Conservation (phyloP, 106 monocot species). For the Platanthera zijinensis region DNA sequence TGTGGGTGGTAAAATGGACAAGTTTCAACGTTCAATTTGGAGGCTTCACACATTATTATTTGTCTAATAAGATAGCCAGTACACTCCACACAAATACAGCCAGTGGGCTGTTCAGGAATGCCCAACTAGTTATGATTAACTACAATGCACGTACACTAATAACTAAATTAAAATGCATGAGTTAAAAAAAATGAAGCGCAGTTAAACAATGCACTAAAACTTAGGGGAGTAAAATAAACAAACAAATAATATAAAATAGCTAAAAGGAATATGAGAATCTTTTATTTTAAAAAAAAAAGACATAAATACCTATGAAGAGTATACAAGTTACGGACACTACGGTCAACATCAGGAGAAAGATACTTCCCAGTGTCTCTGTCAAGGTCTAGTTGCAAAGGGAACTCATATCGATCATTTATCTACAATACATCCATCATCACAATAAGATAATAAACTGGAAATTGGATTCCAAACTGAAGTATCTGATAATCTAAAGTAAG, state of each 20-base stretch:
- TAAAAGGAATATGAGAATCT: background rate
- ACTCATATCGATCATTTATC: conserved; percentile 95
- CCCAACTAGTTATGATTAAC: no score
- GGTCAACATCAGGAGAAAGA: conserved; percentile 80
- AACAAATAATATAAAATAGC: background rate
- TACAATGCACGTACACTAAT: no score
- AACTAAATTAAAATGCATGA: no score
- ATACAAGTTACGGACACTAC: conserved; percentile 77
- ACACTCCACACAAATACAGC: no score
- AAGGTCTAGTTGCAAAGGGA: conserved; percentile 79
- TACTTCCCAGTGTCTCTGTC: conserved; percentile 80
- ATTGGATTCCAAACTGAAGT: background rate
- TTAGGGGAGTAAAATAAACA: background rate
- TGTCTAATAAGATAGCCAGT: no score
- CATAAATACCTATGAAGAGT: conserved; percentile 58
- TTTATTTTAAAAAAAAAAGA: background rate
- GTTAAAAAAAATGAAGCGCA: no score
- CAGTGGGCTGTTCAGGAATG: no score
- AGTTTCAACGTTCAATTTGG: no score
- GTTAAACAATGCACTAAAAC: no score
- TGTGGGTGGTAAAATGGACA: no score
- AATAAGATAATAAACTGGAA: background rate
- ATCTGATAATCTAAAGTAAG: background rate
- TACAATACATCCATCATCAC: conserved; percentile 19
- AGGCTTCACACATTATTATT: no score